Percentiles rank a stretch among this genome's conserved stretches.
phyloP scores from a whole-genome alignment of 495 filamentous ascomycete genomes.

The Lichina pygmaea region DNA sequence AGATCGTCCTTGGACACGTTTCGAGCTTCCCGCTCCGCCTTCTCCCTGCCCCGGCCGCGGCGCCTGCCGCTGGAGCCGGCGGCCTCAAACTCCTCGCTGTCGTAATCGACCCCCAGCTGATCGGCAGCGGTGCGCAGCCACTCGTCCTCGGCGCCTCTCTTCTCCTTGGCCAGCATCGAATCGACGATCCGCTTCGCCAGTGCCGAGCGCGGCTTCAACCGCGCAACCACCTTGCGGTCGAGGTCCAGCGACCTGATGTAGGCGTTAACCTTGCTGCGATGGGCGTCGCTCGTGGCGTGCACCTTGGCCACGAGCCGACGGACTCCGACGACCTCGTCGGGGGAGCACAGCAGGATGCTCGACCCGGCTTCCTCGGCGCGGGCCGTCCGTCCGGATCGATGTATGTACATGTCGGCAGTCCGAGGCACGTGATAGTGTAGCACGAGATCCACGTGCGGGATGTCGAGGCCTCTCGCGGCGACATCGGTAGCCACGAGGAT shows the following conservation, averaged over 20 bases:
- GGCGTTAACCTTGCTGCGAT: conserved; percentile 22
- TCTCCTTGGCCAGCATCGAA: conserved; percentile 58
- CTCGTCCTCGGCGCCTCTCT: conserved; percentile 52
- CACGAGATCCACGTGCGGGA: conserved; percentile 61
- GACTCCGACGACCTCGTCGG: conserved; percentile 69
- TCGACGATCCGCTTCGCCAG: conserved; percentile 74
- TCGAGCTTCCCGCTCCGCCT: conserved; percentile 44
- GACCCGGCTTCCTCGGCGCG: conserved; percentile 51
- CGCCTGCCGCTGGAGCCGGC: conserved; percentile 28
- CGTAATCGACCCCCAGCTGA: conserved; percentile 81
- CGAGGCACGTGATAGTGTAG: conserved; percentile 90
- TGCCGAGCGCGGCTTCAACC: conserved; percentile 42
- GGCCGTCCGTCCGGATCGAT: conserved; percentile 84
- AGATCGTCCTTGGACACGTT: conserved; percentile 45
- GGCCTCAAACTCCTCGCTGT: conserved; percentile 56
- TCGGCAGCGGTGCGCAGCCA: conserved; percentile 70
- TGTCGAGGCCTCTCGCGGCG: conserved; percentile 88
- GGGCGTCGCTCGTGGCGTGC: conserved; percentile 23
- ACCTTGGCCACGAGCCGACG: conserved; percentile 69
- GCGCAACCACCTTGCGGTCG: conserved; percentile 49
- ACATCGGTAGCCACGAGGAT: conserved; percentile 89
- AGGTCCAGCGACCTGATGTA: conserved; percentile 57
- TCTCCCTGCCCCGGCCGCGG: conserved; percentile 41
- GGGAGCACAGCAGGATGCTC: conserved; percentile 67
- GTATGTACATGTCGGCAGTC: conserved; percentile 77